Base-by-base conservation (phyloP, 1,139 yeast genomes). In the Hansenula anomala region DNA sequence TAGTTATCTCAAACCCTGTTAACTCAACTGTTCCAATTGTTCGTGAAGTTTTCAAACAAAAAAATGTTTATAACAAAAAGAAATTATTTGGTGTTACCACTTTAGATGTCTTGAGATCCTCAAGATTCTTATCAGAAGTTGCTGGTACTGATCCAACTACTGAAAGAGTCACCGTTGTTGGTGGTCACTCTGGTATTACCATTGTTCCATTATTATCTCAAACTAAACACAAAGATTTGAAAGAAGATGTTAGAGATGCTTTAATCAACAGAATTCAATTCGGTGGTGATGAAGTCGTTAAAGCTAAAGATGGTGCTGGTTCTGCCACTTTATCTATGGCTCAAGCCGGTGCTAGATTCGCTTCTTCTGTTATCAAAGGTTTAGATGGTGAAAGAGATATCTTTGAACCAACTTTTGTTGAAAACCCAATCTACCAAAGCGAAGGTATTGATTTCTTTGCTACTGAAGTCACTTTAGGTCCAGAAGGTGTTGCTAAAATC, bases 301-400 rank as follows among this genome's bases (percentile, higher is more conserved):
- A 90, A 75, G 97, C 97, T 58, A 92, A 92, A 80, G 81, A 86
- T 60, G 98, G 98, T 69, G 96, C 96, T 55, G 98, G 98, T 62
- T 89, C 97, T 43, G 98, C 97, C 58, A 92, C 98, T 51, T 76
- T 92, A 62, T 90, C 97, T 44, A 92, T 92, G 98, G 97, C 97
- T 49, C 90, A 84, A 64, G 98, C 97, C 42, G 97, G 97, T 70
- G 94, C 94, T 61, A 80, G 84, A 67, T 87, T 89, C 61, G 95
- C 97, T 47, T 85, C 83, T 64, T 76, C 95, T 37, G 90, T 92
- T 47, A 76, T 92, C 63, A 73, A 78, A 65, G 87, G 90, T 57
- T 67, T 83, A 51, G 72, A 73, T 35, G 92, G 94, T 58, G 82
- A 80, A 59, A 64, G 65, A 45, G 77, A 75, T 54, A 72, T 89